Conservation (phyloP, 768 basidiomycete species). For the Panellus pusillus region DNA sequence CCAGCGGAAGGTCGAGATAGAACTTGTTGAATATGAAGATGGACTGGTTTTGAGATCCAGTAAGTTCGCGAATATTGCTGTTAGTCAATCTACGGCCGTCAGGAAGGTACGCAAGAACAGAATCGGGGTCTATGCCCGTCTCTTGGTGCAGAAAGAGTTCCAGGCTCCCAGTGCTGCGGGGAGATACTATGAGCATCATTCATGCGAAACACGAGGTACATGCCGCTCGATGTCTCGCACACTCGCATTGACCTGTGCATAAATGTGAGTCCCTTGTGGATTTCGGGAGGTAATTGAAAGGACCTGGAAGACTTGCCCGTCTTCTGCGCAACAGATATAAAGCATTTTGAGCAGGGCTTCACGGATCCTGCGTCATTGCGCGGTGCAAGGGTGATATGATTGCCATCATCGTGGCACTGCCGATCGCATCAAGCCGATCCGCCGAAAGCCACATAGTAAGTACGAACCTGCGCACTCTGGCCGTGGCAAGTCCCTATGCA, state of each 20-base stretch:
- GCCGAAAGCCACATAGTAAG: too few relatives aligned
- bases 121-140: constrained; percentile 67
- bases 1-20: constrained; percentile 69
- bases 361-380: not conserved
- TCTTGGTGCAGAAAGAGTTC: constrained; percentile 72
- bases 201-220: constrained; percentile 13
- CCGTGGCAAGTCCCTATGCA: too few relatives aligned
- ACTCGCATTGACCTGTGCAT: constrained; percentile 54
- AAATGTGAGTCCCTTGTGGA: not conserved
- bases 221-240: constrained; percentile 80
- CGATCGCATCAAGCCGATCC: too few relatives aligned
- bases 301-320: constrained; percentile 63
- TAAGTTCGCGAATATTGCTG: constrained; percentile 74
- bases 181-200: constrained; percentile 4
- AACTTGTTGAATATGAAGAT: constrained; percentile 86
- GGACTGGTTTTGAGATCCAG: constrained; percentile 70
- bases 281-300: constrained; percentile 4
- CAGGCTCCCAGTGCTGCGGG: constrained; percentile 58
- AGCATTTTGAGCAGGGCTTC: constrained; percentile 43
- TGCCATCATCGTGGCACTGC: too few relatives aligned
- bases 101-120: constrained; percentile 73
- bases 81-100: constrained; percentile 74
- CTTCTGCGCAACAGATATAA: constrained; percentile 64
- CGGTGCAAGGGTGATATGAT: not conserved
- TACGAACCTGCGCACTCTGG: too few relatives aligned